These are phyloP conservation scores for Globomyces pollinis-pini DNA, from an alignment of 192 early-diverging fungal species.

Conservation along the genomic window DNA sequence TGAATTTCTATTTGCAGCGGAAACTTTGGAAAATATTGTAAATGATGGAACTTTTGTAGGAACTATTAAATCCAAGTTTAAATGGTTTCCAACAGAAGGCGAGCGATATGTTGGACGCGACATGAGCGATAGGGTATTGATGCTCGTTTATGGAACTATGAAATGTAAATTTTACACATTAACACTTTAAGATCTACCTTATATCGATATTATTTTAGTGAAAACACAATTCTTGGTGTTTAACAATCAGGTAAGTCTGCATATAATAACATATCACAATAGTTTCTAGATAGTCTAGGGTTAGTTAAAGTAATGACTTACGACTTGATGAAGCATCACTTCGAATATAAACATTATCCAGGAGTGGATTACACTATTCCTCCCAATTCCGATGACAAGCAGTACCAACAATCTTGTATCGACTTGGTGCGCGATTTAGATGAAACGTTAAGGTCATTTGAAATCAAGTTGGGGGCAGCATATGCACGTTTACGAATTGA, in stretches of 20 bases:
- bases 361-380: constrained; percentile 25
- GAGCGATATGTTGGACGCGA: neutral
- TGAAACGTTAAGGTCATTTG: constrained; percentile 19
- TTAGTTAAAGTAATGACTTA: constrained; percentile 43
- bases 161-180: constrained; percentile 32
- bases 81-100: neutral
- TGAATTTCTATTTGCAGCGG: constrained; percentile 37
- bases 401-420: constrained; percentile 11
- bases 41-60: constrained; percentile 37
- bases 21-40: constrained; percentile 44
- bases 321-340: constrained; percentile 51
- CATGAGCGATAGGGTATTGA: constrained; percentile 43
- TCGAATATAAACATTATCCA: constrained; percentile 35
- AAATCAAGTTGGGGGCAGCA: constrained; percentile 41
- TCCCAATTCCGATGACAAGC: neutral
- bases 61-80: constrained; percentile 16
- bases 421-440: constrained; percentile 35
- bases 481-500: constrained; percentile 46
- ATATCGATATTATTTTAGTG: constrained; percentile 45
- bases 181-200: constrained; percentile 46
- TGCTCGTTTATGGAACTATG: constrained; percentile 49
- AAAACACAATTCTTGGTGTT: constrained; percentile 53
- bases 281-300: constrained; percentile 45
- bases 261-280: constrained; percentile 6
- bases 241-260: constrained; percentile 38